phyloP scores from a whole-genome alignment of 164 flowering plant genomes.

The Houttuynia cordata region DNA sequence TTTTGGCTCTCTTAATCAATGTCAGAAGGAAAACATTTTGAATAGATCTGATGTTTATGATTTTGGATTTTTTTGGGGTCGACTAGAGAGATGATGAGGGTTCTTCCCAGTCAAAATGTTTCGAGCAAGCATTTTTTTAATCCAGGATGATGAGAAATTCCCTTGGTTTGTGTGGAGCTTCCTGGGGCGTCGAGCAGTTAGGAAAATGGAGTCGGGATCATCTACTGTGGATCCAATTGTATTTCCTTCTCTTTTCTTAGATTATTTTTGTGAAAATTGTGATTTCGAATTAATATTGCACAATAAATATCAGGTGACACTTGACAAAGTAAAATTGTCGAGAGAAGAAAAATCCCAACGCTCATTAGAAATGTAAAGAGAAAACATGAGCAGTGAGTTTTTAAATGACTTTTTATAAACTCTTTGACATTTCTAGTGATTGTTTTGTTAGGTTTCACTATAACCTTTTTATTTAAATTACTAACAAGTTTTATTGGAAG shows the following conservation, averaged over 20 bases:
- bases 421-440: no score
- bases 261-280: no score
- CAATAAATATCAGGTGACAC: no score
- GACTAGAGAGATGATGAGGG: conserved; percentile 48
- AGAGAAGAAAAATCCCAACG: no score
- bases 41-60: no score
- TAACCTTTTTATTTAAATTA: no score
- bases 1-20: background rate
- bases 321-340: no score
- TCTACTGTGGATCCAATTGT: conserved; percentile 28
- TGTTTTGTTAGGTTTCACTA: no score
- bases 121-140: background rate
- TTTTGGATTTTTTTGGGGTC: conserved; percentile 8
- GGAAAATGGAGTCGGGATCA: conserved; percentile 22
- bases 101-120: conserved; percentile 14
- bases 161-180: conserved; percentile 61
- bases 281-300: background rate
- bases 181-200: conserved; percentile 24
- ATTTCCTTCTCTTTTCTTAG: background rate
- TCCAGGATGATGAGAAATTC: conserved; percentile 22
- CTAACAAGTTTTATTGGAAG: no score
- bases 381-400: no score
- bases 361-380: no score
- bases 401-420: no score
- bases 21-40: background rate